These are phyloP conservation scores for Penicillium sp. DNA, from an alignment of 2,329 filamentous ascomycete species.

Conservation along the genomic window DNA sequence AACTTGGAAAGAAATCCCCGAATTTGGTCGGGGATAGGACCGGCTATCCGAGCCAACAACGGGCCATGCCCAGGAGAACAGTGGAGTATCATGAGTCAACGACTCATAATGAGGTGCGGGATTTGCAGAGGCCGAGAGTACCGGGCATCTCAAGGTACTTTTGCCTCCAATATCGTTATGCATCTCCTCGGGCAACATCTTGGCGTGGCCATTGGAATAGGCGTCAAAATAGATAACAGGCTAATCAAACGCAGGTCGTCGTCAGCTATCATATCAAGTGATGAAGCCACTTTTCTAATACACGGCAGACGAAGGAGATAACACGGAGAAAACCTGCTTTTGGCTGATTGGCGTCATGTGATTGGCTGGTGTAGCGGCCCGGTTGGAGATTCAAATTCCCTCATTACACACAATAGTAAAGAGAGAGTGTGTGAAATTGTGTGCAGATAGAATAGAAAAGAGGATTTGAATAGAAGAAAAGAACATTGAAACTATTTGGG, in stretches of 20 bases:
- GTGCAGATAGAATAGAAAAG: neutral
- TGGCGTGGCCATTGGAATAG: neutral
- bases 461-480: neutral
- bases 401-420: neutral
- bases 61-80: neutral
- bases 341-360: conserved; percentile 1
- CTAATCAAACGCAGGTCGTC: neutral
- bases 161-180: neutral
- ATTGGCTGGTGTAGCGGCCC: conserved; percentile 24
- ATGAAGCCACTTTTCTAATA: neutral
- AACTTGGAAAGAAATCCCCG: neutral
- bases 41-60: neutral
- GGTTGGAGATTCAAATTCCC: conserved; percentile 12
- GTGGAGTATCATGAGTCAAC: conserved; percentile 3
- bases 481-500: too few relatives aligned
- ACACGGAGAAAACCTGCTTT: conserved; percentile 24
- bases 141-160: neutral
- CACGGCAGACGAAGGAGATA: neutral
- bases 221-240: neutral
- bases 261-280: conserved; percentile 5
- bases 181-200: neutral
- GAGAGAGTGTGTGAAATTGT: neutral
- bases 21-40: neutral
- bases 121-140: neutral
- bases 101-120: neutral